phyloP scores from a whole-genome alignment of 2,329 filamentous ascomycete genomes.

The Elsinoe ampelina region DNA sequence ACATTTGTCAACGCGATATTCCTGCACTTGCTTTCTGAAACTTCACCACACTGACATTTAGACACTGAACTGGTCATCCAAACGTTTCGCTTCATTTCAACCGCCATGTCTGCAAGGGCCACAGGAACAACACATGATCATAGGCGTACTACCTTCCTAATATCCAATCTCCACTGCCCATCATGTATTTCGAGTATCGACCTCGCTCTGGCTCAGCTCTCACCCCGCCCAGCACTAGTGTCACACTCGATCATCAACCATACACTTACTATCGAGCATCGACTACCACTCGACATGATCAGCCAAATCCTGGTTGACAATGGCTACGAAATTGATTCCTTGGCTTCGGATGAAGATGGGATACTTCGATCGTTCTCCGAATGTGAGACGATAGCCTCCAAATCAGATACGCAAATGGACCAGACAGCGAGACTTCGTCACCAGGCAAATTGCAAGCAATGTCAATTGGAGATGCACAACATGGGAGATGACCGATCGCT shows the following conservation, averaged over 20 bases:
- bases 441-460: constrained; percentile 15
- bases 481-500: constrained; percentile 20
- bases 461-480: background rate
- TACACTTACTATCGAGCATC: constrained; percentile 54
- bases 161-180: constrained; percentile 69
- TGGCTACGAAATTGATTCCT: constrained; percentile 3
- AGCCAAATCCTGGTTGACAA: constrained; percentile 40
- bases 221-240: constrained; percentile 46
- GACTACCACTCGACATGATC: constrained; percentile 34
- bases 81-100: too few species aligned
- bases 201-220: constrained; percentile 42
- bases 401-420: too few species aligned
- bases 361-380: constrained; percentile 48
- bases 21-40: too few species aligned
- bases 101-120: too few species aligned
- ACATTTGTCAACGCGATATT: too few species aligned
- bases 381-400: too few species aligned
- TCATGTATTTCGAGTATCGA: constrained; percentile 62
- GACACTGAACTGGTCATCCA: too few species aligned
- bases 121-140: too few species aligned
- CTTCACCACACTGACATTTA: too few species aligned
- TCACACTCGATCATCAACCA: constrained; percentile 64
- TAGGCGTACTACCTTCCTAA: constrained; percentile 48
- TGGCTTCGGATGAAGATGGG: constrained; percentile 32
- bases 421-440: background rate